These are phyloP conservation scores for Diaporthe amygdali DNA, from an alignment of 2,329 filamentous ascomycete genomes.

Conservation along the genomic window DNA sequence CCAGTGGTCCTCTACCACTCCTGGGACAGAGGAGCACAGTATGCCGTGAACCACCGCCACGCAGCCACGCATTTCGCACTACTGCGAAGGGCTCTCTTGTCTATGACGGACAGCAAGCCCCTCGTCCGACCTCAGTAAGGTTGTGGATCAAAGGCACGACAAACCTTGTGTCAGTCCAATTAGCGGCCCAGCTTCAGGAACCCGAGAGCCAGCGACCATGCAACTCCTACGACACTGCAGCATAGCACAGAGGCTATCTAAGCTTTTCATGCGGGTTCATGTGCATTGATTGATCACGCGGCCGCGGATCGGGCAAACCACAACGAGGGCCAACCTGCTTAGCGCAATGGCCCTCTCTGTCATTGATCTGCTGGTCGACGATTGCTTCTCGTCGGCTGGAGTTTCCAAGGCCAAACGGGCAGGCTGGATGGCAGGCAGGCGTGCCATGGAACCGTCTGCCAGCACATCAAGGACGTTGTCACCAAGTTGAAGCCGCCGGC, in stretches of 20 bases:
- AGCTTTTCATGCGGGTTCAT: constrained; percentile 18
- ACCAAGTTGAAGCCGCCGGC: neutral
- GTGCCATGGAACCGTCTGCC: neutral
- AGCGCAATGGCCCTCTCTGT: neutral
- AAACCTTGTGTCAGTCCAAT: constrained; percentile 16
- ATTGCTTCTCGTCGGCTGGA: neutral
- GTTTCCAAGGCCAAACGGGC: neutral
- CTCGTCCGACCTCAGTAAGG: constrained; percentile 14
- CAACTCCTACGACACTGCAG: constrained; percentile 17
- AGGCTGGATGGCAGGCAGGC: neutral
- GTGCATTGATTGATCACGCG: constrained; percentile 17
- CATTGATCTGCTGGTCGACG: neutral
- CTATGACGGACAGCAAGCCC: constrained; percentile 15
- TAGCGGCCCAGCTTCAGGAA: constrained; percentile 19
- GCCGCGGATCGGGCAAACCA: neutral
- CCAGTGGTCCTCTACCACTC: neutral
- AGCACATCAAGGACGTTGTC: constrained; percentile 7
- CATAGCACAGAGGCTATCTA: constrained; percentile 13
- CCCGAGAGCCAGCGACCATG: constrained; percentile 15
- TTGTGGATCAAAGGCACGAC: constrained; percentile 10
- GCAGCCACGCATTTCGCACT: constrained; percentile 20
- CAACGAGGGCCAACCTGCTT: neutral
- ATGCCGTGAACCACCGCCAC: constrained; percentile 17
- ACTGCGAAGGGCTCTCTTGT: constrained; percentile 9
- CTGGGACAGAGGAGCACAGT: neutral